These are phyloP conservation scores for Salix suchowensis DNA, from an alignment of 345 rosid species.

Conservation along the genomic window DNA sequence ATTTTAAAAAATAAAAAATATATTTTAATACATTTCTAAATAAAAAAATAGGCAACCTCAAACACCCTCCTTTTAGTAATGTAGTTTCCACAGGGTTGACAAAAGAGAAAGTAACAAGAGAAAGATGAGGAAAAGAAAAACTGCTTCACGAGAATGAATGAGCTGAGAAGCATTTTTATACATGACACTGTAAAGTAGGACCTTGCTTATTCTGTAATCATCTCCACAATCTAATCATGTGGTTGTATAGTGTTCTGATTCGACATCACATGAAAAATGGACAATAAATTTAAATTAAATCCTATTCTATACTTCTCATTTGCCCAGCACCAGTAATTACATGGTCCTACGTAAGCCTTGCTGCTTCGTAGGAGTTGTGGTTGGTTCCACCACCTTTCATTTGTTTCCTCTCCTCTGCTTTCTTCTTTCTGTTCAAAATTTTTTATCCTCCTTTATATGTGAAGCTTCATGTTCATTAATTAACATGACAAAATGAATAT, in stretches of 20 bases:
- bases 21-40: too few relatives aligned
- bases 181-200: conserved; percentile 16
- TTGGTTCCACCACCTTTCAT: conserved; percentile 29
- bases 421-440: conserved; percentile 42
- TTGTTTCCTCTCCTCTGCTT: conserved; percentile 31
- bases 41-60: too few relatives aligned
- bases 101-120: not conserved
- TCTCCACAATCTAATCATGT: conserved; percentile 56
- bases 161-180: conserved; percentile 14
- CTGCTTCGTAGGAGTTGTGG: conserved; percentile 45
- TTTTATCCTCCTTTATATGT: conserved; percentile 11
- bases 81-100: not conserved
- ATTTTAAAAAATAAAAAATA: too few relatives aligned
- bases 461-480: conserved; percentile 28
- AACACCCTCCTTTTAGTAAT: not conserved
- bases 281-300: conserved; percentile 21
- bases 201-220: conserved; percentile 59
- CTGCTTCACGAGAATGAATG: conserved; percentile 1
- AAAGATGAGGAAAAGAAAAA: not conserved
- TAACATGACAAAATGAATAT: conserved; percentile 34
- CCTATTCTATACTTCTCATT: conserved; percentile 27
- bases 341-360: conserved; percentile 46
- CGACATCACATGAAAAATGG: conserved; percentile 21
- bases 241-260: conserved; percentile 24
- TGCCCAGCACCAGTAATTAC: conserved; percentile 40